Evolutionary conservation across 2,329 filamentous ascomycete genomes (phyloP), one percentile per base, ranked within the genome.

Genomic region (Botrytis pseudocinerea): DNA sequence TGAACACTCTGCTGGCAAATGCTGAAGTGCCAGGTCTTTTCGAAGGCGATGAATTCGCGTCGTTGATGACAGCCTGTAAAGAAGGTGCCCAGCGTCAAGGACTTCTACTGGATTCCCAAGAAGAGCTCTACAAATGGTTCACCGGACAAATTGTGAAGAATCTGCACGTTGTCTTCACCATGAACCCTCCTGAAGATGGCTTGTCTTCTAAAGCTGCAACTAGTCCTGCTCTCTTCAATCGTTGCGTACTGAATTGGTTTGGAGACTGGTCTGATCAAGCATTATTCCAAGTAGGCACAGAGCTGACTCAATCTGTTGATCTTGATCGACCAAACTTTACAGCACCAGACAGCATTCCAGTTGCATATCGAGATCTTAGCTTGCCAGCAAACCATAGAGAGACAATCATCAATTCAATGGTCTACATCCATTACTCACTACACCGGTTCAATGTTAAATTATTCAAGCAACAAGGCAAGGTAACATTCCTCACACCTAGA

Each of bases 51-150:
- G 96, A 99, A 78, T 95, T 97, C 78, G 94, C 96, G 25, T 93
- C 96, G n/a, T 86, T 99, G 76, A 98, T 99, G 96, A 99, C 97
- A 40, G 94, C 95, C 72, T 99, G 97, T 86, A 98, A 98, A 82
- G 96, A 99, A 84, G 97, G 96, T 74, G 95, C 96, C 32, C 96
- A 99, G 82, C 92, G 95, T 75, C 96, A 99, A 85, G 96, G 96
- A 65, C 87, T 98, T 73, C 90, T 98, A 74, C 89, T 99, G 1
- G 96, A 99, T 83, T 98, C 96, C 1, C 95, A 97, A 78, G 97
- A 99, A 84, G 96, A 99, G 83, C 87, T 99, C n/a, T 99, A 99
- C 87, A 98, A 98, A 85, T 99, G 96, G 96, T 99, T 99, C 85
- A 99, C 97, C 0, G 93, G 97, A 79, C 96, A 99, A 82, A 98